Evolutionary conservation across 78 protist genomes (phyloP).

Genomic region (slime mould (Dictyostelium discoideum)): DNA sequence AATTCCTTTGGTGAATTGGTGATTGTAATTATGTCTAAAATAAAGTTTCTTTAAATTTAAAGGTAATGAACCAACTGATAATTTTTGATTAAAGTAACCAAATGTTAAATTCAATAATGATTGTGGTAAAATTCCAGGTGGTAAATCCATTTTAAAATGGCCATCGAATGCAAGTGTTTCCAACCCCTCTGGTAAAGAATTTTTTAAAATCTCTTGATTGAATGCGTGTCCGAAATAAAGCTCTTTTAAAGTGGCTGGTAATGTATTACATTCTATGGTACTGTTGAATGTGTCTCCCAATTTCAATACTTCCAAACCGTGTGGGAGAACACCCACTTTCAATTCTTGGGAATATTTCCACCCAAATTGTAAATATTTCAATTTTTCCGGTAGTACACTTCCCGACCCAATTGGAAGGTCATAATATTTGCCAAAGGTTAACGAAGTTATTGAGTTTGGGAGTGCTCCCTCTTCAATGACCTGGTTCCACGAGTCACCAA

Average conservation of each 20-base stretch:
- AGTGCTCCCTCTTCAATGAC: background rate
- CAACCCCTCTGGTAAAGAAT: background rate
- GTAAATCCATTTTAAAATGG: background rate
- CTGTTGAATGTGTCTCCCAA: background rate
- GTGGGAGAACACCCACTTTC: background rate
- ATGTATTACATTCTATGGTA: background rate
- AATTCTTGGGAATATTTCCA: background rate
- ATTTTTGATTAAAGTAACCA: conserved; percentile 15
- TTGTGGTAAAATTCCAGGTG: background rate
- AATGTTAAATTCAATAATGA: background rate
- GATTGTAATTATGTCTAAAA: conserved; percentile 12
- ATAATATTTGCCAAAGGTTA: conserved; percentile 15
- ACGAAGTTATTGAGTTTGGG: background rate
- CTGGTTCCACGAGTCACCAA: conserved; percentile 20
- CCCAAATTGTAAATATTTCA: background rate
- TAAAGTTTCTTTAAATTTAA: background rate
- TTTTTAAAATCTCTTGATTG: background rate
- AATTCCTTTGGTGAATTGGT: background rate
- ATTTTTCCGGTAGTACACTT: background rate
- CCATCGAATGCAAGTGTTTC: background rate
- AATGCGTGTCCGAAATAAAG: background rate
- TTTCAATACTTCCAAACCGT: background rate
- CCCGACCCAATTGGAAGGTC: background rate
- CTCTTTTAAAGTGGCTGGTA: background rate
- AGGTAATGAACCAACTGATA: background rate